Percentiles rank a stretch among this genome's conserved stretches.
These are phyloP conservation scores for Poterioochromonas sp. DNA, from an alignment of 352 stramenopile species.

Conservation along the genomic window DNA sequence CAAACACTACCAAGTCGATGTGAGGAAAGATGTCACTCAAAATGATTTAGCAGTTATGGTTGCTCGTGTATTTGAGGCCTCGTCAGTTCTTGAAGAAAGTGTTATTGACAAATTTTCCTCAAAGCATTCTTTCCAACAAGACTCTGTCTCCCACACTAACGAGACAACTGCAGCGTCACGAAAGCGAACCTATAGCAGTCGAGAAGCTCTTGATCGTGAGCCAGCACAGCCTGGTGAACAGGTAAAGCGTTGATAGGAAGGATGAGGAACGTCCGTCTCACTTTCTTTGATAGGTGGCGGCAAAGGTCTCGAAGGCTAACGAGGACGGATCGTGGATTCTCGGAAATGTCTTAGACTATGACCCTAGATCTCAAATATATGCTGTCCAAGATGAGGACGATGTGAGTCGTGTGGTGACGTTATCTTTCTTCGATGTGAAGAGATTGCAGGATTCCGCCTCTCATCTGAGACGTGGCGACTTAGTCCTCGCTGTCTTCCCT, in stretches of 20 bases:
- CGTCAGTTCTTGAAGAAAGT: conserved; percentile 57
- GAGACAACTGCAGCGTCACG: not conserved
- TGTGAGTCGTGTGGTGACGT: not conserved
- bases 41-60: conserved; percentile 56
- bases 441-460: not conserved
- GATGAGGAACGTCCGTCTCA: not conserved
- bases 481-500: conserved; percentile 93
- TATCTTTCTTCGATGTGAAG: not conserved
- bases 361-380: not conserved
- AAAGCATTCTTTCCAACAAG: not conserved
- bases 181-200: conserved; percentile 43
- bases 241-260: too few relatives aligned
- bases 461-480: conserved; percentile 45
- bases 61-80: conserved; percentile 52
- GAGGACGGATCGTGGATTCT: conserved; percentile 57
- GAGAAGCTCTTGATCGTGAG: conserved; percentile 42
- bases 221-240: conserved; percentile 51
- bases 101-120: conserved; percentile 56
- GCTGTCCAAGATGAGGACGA: conserved; percentile 24
- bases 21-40: conserved; percentile 47
- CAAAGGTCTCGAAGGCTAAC: conserved; percentile 47
- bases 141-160: too few relatives aligned
- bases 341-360: conserved; percentile 14
- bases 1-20: not conserved
- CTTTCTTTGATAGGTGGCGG: conserved; percentile 54